Evolutionary conservation across 2,329 filamentous ascomycete species (phyloP).

Genomic region (Pseudogymnoascus sp.): DNA sequence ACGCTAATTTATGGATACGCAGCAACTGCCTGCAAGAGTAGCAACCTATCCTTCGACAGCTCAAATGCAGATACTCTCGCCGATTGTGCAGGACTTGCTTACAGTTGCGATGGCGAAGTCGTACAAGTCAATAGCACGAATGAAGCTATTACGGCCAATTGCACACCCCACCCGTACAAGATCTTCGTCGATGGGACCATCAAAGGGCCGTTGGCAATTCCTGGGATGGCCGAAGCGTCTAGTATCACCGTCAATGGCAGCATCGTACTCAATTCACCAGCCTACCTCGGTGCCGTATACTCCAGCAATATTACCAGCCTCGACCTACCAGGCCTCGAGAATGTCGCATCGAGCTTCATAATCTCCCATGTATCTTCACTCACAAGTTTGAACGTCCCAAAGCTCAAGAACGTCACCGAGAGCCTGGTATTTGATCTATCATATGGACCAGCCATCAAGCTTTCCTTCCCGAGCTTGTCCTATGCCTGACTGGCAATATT

Average conservation of each 20-base stretch:
- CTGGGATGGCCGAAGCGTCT: neutral
- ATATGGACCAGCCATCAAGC: neutral
- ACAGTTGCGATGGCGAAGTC: neutral
- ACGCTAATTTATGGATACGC: neutral
- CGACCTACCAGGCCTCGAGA: neutral
- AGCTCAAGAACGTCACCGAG: neutral
- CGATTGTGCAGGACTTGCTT: neutral
- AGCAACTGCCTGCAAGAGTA: neutral
- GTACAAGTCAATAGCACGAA: neutral
- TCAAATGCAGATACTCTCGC: neutral
- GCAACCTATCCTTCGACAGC: neutral
- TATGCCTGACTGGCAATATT: neutral
- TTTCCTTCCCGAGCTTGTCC: neutral
- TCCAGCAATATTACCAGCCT: neutral
- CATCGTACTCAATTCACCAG: neutral
- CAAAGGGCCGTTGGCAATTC: neutral
- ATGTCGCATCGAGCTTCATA: neutral
- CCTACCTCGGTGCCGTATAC: neutral
- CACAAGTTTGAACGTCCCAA: neutral
- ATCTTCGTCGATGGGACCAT: neutral
- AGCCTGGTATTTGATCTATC: neutral
- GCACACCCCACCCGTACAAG: neutral
- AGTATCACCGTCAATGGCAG: neutral
- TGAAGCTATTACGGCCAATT: neutral
- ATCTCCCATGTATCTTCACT: neutral